phyloP scores from a whole-genome alignment of 2,329 filamentous ascomycete species.

The Apiospora koreana region DNA sequence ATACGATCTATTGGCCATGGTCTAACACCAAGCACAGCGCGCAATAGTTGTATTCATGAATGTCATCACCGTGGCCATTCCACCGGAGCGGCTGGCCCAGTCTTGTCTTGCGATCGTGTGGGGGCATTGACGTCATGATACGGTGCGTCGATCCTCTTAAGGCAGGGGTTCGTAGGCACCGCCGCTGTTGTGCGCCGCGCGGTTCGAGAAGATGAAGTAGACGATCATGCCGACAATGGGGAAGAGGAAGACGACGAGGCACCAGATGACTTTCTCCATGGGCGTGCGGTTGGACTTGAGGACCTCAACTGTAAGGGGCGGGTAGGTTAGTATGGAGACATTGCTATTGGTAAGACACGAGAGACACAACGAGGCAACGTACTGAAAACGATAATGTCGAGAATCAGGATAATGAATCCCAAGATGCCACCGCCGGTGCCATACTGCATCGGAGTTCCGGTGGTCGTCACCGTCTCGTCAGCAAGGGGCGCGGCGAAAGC shows the following conservation, averaged over 20 bases:
- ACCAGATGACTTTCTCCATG: conserved; percentile 62
- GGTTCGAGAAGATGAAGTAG: conserved; percentile 67
- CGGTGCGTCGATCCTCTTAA: conserved; percentile 13
- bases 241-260: conserved; percentile 64
- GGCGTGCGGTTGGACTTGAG: conserved; percentile 63
- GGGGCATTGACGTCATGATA: not conserved
- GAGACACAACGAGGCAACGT: conserved; percentile 29
- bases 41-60: not conserved
- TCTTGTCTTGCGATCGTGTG: not conserved
- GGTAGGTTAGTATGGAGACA: conserved; percentile 15
- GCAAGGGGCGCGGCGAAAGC: conserved; percentile 49
- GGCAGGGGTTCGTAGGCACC: conserved; percentile 55
- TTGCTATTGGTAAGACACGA: not conserved
- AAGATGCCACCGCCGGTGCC: conserved; percentile 63
- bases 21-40: not conserved
- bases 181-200: conserved; percentile 52
- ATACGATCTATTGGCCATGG: not conserved
- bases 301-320: conserved; percentile 55
- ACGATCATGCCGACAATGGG: conserved; percentile 61
- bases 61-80: not conserved
- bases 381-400: conserved; percentile 66
- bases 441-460: conserved; percentile 54
- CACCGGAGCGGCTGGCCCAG: no score
- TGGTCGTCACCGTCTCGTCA: conserved; percentile 37
- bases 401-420: conserved; percentile 60